Conservation (phyloP, 2,329 filamentous ascomycete species). For the Lizonia empirigonia region DNA sequence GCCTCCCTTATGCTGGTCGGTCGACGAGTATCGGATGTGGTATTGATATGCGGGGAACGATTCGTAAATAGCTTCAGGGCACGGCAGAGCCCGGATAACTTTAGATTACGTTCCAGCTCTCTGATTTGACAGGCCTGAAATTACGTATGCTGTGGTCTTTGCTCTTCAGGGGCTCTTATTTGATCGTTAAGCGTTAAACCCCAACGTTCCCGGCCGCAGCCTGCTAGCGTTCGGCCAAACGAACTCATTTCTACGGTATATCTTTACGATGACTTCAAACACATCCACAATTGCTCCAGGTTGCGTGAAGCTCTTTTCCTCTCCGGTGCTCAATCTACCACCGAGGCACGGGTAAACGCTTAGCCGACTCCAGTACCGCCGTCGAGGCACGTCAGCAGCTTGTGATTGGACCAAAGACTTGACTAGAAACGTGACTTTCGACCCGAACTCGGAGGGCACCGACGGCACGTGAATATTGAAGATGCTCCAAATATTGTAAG, state of each 20-base stretch:
- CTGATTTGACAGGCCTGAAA: too few species aligned
- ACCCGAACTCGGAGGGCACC: not conserved
- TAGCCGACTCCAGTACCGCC: conserved; percentile 7
- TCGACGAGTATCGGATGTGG: too few species aligned
- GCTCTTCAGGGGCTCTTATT: too few species aligned
- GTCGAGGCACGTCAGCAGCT: not conserved
- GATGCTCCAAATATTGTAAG: not conserved
- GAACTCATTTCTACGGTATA: too few species aligned
- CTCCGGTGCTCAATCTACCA: conserved; percentile 11
- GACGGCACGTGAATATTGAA: not conserved
- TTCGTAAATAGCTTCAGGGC: not conserved
- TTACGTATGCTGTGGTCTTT: too few species aligned
- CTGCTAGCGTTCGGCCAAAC: too few species aligned
- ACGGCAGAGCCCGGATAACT: too few species aligned
- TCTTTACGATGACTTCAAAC: not conserved
- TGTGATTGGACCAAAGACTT: conserved; percentile 1
- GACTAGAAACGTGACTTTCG: not conserved
- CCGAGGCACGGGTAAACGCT: conserved; percentile 21
- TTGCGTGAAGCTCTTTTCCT: conserved; percentile 10
- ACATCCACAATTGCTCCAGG: not conserved
- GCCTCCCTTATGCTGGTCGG: too few species aligned
- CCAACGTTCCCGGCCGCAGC: too few species aligned
- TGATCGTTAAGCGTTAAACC: too few species aligned
- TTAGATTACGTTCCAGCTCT: too few species aligned
- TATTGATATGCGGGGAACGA: not conserved